Base-by-base conservation (phyloP, 371 early-diverging fungal genomes). In the Zopfochytrium polystomum region DNA sequence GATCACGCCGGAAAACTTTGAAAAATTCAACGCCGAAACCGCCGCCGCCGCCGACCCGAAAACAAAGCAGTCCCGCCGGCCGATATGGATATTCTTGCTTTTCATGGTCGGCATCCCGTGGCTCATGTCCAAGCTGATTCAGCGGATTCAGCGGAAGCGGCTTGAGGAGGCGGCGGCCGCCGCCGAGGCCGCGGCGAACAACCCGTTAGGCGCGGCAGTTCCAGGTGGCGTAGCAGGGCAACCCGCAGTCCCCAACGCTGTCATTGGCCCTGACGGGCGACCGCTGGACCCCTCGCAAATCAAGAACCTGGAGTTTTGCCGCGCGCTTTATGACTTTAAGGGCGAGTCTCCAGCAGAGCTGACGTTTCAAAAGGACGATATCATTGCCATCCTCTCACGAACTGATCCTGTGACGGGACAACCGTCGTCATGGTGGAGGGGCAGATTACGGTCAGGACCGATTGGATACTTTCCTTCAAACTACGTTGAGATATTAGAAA, bases 401-500 rank as follows among this genome's bases (percentile, higher is more conserved):
- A 32, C 66, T 6, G 93, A 93, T 68, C 85, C 90, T 23, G 83
- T 82, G 54, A 90, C 89, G 0, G 82, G 83, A n/a, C 85, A 87
- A 27, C 85, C 85, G 55, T 52, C 61, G 1, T 78, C 80, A 70
- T 96, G 96, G 96, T 97, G 98, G 98, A 79, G 88, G 47, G 96
- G 96, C 20, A 71, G 90, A 52, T 72, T 86, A 15, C 82, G 90
- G 42, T 79, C 82, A 51, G 96, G 98, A 0, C 76, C 77, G 15
- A 83, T 90, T 63, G 98, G 96, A 2, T 75, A 89, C 47, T 95
- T 97, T 78, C 96, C 98, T 0, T 80, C 89, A 52, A 94, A 85
- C 65, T 95, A 92, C 70, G 93, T 94, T 13, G 80, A 87, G 35
- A 75, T 88, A 22, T 79, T 91, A 20, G 76, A 62, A 59, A 80